Base-by-base conservation (phyloP, 2,329 filamentous ascomycete genomes). In the Tolypocladium guangdongense region DNA sequence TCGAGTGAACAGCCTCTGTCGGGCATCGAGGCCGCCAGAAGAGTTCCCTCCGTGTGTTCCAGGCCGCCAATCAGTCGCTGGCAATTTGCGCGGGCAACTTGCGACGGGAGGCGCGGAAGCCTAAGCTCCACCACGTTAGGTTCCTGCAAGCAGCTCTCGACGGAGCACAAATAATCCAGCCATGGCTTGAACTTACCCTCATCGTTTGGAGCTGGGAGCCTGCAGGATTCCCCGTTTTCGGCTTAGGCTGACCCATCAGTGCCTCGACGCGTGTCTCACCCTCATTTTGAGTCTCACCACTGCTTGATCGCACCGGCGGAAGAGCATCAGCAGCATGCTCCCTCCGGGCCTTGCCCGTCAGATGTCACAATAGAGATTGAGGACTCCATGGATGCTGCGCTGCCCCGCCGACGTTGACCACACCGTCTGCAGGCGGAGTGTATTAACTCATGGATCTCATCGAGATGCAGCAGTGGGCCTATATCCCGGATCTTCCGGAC, bases 381-480 rank as follows among this genome's bases (percentile, higher is more conserved):
- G 11, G 27, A n/a, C 10, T 46, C 43, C 43, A 46, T 32, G 18
- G 27, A 46, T 20, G 27, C 27, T 46, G 27, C 27, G 16, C 18
- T 32, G 27, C 45, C 45, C 43, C 47, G 35, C 20, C n/a, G 11
- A 37, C 27, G 4, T 24, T 33, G 37, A 39, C 48, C 46, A 18
- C 12, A 49, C 51, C 52, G 51, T 54, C 50, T n/a, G 33, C 39
- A 37, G 39, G 30, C 47, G 18, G 37, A 32, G 39, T 37, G n/a
- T 16, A n/a, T n/a, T n/a, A 43, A 35, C 47, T 30, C 43, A 70
- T 71, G 68, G 69, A 71, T 52, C 59, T 71, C 48, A 58, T 69
- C 50, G 64, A 68, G 54, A 43, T 62, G 22, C 65, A 66, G 55
- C 60, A 60, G 52, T 72, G 70, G 70, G 64, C 65, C 51, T 72